Conservation (phyloP, 2,329 filamentous ascomycete genomes). For the Pyricularia sp. region DNA sequence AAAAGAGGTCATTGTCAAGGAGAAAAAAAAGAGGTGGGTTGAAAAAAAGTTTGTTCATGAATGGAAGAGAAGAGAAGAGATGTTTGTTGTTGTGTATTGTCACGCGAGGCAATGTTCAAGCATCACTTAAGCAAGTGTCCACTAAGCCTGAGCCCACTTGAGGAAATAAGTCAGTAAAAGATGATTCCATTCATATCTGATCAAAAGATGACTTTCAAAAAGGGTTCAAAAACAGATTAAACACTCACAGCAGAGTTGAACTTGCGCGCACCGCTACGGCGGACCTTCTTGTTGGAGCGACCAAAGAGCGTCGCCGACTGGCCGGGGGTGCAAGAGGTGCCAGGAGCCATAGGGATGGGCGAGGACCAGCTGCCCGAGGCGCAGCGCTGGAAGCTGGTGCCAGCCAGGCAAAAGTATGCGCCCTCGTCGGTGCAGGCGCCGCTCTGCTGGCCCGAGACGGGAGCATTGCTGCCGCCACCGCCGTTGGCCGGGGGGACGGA, state of each 20-base stretch:
- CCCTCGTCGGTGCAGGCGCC: slow-evolving; percentile 46
- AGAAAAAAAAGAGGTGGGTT: not conserved
- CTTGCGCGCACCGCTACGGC: not conserved
- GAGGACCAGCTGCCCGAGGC: slow-evolving; percentile 47
- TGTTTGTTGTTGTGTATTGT: not conserved
- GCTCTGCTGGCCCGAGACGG: slow-evolving; percentile 9
- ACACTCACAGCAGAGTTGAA: not conserved
- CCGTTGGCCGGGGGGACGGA: slow-evolving; percentile 14
- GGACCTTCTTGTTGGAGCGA: not conserved
- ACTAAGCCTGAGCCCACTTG: not conserved
- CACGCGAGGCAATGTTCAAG: not conserved
- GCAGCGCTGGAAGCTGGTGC: slow-evolving; percentile 51
- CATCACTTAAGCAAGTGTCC: not conserved
- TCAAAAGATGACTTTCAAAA: no score
- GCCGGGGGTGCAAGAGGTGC: slow-evolving; percentile 35
- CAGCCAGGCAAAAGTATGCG: slow-evolving; percentile 46
- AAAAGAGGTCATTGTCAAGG: not conserved
- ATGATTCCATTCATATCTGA: not conserved
- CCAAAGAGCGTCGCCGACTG: slow-evolving; percentile 3
- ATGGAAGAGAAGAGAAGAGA: not conserved
- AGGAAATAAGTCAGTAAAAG: not conserved
- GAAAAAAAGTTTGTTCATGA: not conserved
- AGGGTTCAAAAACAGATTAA: not conserved
- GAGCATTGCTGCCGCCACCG: slow-evolving; percentile 21
- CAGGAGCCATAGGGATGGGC: slow-evolving; percentile 38